Percentiles rank a stretch among this genome's conserved stretches.
Conservation (phyloP, 371 early-diverging fungal species). For the Rhizopus sp. region DNA sequence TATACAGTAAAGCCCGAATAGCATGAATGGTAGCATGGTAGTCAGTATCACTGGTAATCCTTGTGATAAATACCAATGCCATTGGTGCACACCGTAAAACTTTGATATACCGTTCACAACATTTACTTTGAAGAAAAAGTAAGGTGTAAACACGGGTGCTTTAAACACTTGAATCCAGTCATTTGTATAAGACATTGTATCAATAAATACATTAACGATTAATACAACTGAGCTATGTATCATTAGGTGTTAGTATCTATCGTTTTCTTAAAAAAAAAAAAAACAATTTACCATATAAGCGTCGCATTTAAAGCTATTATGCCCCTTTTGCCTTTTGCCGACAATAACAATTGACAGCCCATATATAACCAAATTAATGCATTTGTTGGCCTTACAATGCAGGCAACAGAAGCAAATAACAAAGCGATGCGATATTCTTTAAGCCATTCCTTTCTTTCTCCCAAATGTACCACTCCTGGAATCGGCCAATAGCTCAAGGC, state of each 20-base stretch:
- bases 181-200: slow-evolving; percentile 47
- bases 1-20: slow-evolving; percentile 24
- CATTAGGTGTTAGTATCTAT: neutral
- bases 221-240: slow-evolving; percentile 41
- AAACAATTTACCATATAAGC: slow-evolving; percentile 26
- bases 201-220: slow-evolving; percentile 53
- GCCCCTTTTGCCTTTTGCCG: slow-evolving; percentile 9
- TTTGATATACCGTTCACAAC: slow-evolving; percentile 72
- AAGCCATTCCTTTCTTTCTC: neutral
- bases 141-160: slow-evolving; percentile 62
- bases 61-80: slow-evolving; percentile 88
- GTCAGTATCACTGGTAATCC: slow-evolving; percentile 80
- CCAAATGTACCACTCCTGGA: slow-evolving; percentile 12
- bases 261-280: neutral
- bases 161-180: slow-evolving; percentile 5
- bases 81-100: slow-evolving; percentile 89
- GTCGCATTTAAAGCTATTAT: slow-evolving; percentile 32
- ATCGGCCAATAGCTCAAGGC: slow-evolving; percentile 81
- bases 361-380: slow-evolving; percentile 81
- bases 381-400: slow-evolving; percentile 86
- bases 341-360: slow-evolving; percentile 52
- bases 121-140: slow-evolving; percentile 80
- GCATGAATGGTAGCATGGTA: slow-evolving; percentile 66
- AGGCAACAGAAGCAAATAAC: slow-evolving; percentile 71
- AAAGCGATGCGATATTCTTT: slow-evolving; percentile 56